Evolutionary conservation across 345 rosid species (phyloP).

Genomic region (Populus davidiana): DNA sequence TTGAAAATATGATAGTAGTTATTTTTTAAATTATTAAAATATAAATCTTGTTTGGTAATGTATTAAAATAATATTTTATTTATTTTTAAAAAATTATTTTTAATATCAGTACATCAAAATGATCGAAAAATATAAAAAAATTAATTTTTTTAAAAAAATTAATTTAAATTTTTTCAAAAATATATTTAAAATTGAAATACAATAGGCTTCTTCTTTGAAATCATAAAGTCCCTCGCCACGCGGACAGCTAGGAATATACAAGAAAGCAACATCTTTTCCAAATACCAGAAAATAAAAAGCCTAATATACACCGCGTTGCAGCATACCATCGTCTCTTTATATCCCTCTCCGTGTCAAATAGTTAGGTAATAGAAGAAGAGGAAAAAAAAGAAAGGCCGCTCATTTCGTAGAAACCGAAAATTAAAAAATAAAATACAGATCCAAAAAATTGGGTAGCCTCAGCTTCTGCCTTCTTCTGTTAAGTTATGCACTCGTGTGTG

Average conservation of each 20-base stretch:
- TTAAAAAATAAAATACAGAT: not conserved
- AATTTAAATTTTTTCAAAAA: too few species aligned
- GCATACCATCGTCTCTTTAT: not conserved
- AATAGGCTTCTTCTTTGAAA: too few species aligned
- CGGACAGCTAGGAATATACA: too few species aligned
- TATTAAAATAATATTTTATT: too few species aligned
- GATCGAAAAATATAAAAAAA: too few species aligned
- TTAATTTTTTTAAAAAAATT: too few species aligned
- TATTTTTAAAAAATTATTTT: too few species aligned
- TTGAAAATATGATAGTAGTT: accelerated
- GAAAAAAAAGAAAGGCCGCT: not conserved
- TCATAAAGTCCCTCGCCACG: too few species aligned
- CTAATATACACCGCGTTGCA: not conserved
- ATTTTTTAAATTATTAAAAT: too few species aligned
- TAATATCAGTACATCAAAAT: too few species aligned
- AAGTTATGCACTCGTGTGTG: not conserved
- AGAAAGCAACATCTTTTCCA: not conserved
- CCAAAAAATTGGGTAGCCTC: not conserved
- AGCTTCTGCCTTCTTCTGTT: not conserved
- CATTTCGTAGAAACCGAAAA: not conserved
- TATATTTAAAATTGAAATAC: too few species aligned
- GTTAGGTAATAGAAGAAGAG: not conserved
- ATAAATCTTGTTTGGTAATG: too few species aligned
- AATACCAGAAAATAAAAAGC: not conserved
- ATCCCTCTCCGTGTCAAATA: not conserved